Evolutionary conservation across 148 eudicot genomes (phyloP).

Genomic region (Euryodendron excelsum): DNA sequence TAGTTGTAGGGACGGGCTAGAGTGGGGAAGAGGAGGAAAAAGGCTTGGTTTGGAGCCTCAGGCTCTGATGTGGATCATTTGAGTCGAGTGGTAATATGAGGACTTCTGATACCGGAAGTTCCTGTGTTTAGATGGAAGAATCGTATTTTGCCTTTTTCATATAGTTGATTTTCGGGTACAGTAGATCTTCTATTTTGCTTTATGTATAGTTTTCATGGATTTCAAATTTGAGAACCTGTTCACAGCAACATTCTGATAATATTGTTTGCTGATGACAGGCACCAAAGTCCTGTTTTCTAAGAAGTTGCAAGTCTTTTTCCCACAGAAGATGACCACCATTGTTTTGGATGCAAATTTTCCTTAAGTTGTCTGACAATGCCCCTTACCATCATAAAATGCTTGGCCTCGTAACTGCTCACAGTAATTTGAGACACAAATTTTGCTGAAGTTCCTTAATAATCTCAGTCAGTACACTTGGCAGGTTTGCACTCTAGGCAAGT

Average conservation of each 20-base stretch:
- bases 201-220: neutral
- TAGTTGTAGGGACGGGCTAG: no score
- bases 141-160: no score
- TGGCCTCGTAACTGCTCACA: conserved; percentile 1
- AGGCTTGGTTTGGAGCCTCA: no score
- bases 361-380: neutral
- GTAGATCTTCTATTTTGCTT: no score
- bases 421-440: neutral
- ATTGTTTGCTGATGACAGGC: conserved; percentile 34
- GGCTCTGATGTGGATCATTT: no score
- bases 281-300: conserved; percentile 47
- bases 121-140: no score
- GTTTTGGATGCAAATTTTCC: conserved; percentile 16
- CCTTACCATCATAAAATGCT: neutral
- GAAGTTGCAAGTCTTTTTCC: conserved; percentile 37
- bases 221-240: neutral
- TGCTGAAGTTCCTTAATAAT: neutral
- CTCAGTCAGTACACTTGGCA: neutral
- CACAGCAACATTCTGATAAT: neutral
- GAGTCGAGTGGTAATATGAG: no score
- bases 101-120: no score
- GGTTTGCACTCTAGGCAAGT: neutral
- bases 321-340: conserved; percentile 23
- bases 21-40: no score
- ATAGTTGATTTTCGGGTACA: no score